Conservation (phyloP, 2,329 filamentous ascomycete species). For the Sporothrix brunneoviolacea region DNA sequence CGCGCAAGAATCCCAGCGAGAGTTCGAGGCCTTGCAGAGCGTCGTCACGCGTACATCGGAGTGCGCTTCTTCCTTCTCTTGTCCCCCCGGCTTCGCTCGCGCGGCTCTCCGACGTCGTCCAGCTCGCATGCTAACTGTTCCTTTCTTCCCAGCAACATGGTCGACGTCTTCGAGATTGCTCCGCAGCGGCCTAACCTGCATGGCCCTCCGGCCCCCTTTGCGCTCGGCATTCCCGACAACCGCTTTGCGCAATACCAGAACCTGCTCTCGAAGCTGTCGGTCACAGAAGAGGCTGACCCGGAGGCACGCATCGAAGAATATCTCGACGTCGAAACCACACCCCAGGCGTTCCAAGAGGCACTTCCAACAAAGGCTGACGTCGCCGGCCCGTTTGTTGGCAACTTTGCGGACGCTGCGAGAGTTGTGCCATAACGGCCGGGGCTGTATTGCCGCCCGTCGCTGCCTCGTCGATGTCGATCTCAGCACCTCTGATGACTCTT, state of each 20-base stretch:
- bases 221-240: conserved; percentile 48
- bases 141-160: conserved; percentile 49
- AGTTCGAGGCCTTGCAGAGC: conserved; percentile 57
- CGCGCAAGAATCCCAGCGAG: conserved; percentile 55
- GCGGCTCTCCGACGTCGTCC: too few species aligned
- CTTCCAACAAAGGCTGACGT: conserved; percentile 33
- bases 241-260: conserved; percentile 54
- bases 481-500: too few species aligned
- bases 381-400: conserved; percentile 47
- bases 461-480: too few species aligned
- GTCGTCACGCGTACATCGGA: conserved; percentile 59
- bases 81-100: too few species aligned
- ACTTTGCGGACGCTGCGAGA: conserved; percentile 53
- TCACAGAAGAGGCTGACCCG: conserved; percentile 36
- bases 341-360: conserved; percentile 30
- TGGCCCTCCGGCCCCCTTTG: conserved; percentile 34
- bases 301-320: conserved; percentile 42
- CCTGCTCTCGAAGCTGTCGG: conserved; percentile 52
- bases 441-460: too few species aligned
- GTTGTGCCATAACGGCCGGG: conserved; percentile 36
- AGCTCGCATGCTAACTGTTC: background rate
- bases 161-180: conserved; percentile 61
- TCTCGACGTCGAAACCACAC: background rate
- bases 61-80: too few species aligned
- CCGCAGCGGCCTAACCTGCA: conserved; percentile 40